Evolutionary conservation across 768 basidiomycete genomes (phyloP).

Genomic region (Leucocoprinus leucothites): DNA sequence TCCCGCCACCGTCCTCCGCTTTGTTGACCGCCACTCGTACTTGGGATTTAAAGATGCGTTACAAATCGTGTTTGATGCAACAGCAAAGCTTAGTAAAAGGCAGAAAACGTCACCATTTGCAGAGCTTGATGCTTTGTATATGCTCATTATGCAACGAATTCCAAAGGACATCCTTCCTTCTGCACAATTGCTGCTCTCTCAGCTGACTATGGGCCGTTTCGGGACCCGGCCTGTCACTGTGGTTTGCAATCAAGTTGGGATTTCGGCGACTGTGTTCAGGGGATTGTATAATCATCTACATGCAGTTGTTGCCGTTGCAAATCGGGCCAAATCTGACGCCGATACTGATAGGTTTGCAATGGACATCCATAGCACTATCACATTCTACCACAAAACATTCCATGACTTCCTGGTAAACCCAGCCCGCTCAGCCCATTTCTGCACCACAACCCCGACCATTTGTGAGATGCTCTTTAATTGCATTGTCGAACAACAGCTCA

Average conservation of each 20-base stretch:
- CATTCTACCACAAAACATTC: constrained; percentile 5
- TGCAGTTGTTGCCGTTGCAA: background rate
- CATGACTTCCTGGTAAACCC: constrained; percentile 5
- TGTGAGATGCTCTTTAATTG: background rate
- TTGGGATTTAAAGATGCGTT: background rate
- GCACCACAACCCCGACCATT: background rate
- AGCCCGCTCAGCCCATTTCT: background rate
- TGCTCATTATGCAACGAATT: constrained; percentile 6
- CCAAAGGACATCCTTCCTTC: background rate
- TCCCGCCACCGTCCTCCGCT: constrained; percentile 24
- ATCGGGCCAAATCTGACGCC: too few relatives aligned
- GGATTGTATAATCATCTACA: too few relatives aligned
- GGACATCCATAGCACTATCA: background rate
- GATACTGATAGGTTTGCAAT: background rate
- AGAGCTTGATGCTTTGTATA: constrained; percentile 16
- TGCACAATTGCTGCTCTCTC: background rate
- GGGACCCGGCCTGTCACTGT: background rate
- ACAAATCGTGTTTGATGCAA: background rate
- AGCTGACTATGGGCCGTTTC: background rate
- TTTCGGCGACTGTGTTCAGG: too few relatives aligned
- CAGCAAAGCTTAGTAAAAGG: background rate
- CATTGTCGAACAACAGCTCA: background rate
- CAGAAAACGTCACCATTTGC: background rate
- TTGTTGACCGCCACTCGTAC: constrained; percentile 16
- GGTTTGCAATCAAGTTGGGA: background rate